Evolutionary conservation across 2,329 filamentous ascomycete species (phyloP).

Genomic region (Aspergillus fumigatus): DNA sequence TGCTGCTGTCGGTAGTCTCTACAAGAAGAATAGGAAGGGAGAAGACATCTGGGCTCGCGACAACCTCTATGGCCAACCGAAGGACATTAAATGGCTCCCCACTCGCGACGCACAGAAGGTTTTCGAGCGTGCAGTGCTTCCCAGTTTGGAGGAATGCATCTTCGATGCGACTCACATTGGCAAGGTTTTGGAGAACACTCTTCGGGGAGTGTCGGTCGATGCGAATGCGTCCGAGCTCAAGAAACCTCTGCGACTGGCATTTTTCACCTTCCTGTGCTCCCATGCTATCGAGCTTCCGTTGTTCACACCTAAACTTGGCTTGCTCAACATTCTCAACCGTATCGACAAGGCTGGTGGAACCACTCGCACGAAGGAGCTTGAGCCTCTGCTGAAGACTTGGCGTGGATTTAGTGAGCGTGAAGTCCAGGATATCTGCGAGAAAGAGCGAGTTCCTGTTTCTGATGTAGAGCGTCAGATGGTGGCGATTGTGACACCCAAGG

Average conservation of each 20-base stretch:
- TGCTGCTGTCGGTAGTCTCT: slow-evolving; percentile 51
- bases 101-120: slow-evolving; percentile 57
- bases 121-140: slow-evolving; percentile 63
- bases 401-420: slow-evolving; percentile 51
- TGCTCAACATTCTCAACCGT: slow-evolving; percentile 69
- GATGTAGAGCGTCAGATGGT: slow-evolving; percentile 53
- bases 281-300: slow-evolving; percentile 68
- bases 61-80: slow-evolving; percentile 59
- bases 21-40: slow-evolving; percentile 45
- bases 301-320: slow-evolving; percentile 61
- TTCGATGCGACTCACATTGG: slow-evolving; percentile 70
- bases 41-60: slow-evolving; percentile 56
- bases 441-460: slow-evolving; percentile 44
- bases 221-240: slow-evolving; percentile 53
- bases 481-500: slow-evolving; percentile 50
- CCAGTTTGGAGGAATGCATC: slow-evolving; percentile 77
- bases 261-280: slow-evolving; percentile 68
- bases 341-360: slow-evolving; percentile 68
- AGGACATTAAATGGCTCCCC: slow-evolving; percentile 54
- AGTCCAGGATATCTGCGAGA: slow-evolving; percentile 46
- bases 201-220: slow-evolving; percentile 49
- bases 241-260: slow-evolving; percentile 57
- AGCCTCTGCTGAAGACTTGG: slow-evolving; percentile 72
- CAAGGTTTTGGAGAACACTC: slow-evolving; percentile 55
- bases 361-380: slow-evolving; percentile 67